Evolutionary conservation across 768 basidiomycete species (phyloP).

Genomic region (Pleurotus tuber-regium): DNA sequence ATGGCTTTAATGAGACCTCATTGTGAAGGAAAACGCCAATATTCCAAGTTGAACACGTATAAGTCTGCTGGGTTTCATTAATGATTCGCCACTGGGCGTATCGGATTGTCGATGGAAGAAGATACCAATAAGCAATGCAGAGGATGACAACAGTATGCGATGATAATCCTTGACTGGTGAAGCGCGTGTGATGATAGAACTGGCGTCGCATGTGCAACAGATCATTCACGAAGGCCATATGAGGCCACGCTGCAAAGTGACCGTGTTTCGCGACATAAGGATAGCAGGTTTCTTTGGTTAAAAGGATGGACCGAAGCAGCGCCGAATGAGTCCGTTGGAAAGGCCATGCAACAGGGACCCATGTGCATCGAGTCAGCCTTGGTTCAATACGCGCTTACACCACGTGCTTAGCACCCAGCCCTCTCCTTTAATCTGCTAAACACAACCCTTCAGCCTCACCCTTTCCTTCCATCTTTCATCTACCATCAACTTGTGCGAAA

Average conservation of each 20-base stretch:
- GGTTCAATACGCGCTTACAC: background rate
- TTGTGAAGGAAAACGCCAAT: too few relatives aligned
- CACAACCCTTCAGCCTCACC: background rate
- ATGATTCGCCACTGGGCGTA: too few relatives aligned
- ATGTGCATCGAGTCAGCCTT: slow-evolving; percentile 4
- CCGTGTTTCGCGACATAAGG: background rate
- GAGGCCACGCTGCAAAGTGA: background rate
- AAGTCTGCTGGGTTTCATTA: too few relatives aligned
- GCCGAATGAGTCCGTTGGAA: background rate
- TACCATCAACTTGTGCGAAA: background rate
- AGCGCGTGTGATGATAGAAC: slow-evolving; percentile 7
- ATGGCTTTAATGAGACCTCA: slow-evolving; percentile 4
- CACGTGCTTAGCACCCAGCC: slow-evolving; percentile 9
- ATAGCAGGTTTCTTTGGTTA: background rate
- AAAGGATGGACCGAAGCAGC: slow-evolving; percentile 1
- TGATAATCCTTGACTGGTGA: too few relatives aligned
- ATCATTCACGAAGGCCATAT: slow-evolving; percentile 2
- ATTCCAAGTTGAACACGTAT: background rate
- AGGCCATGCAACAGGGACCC: background rate
- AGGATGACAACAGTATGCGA: too few relatives aligned
- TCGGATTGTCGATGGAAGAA: too few relatives aligned
- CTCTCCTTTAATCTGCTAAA: slow-evolving; percentile 8
- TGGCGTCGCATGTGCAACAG: slow-evolving; percentile 8
- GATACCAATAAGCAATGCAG: too few relatives aligned
- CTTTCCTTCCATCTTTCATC: slow-evolving; percentile 11